These are phyloP conservation scores for Pseudogymnoascus sp. DNA, from an alignment of 2,329 filamentous ascomycete genomes.

Conservation along the genomic window DNA sequence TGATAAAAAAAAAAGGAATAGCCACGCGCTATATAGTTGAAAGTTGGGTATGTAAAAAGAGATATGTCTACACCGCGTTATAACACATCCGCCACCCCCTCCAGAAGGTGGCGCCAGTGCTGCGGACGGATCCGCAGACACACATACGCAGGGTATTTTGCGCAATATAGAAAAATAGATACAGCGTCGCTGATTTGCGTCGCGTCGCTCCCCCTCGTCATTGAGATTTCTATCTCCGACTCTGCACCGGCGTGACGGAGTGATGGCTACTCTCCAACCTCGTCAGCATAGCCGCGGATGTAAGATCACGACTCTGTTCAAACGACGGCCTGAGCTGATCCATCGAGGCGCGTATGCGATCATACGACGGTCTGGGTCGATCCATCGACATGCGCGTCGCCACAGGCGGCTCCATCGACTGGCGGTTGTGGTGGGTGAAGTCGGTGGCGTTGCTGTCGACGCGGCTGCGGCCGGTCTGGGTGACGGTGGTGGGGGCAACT, in stretches of 20 bases:
- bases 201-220: background rate
- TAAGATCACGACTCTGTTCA: constrained; percentile 84
- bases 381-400: constrained; percentile 50
- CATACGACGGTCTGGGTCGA: constrained; percentile 72
- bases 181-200: background rate
- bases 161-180: background rate
- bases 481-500: constrained; percentile 66
- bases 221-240: constrained; percentile 13
- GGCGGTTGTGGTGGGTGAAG: constrained; percentile 58
- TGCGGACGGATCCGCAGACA: background rate
- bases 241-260: constrained; percentile 19
- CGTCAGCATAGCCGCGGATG: constrained; percentile 75
- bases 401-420: constrained; percentile 46
- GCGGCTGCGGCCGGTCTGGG: constrained; percentile 72
- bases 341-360: constrained; percentile 78
- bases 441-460: constrained; percentile 93
- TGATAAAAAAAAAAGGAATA: background rate
- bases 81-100: background rate
- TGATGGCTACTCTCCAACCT: constrained; percentile 67
- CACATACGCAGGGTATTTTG: background rate
- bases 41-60: constrained; percentile 1
- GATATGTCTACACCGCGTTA: constrained; percentile 2
- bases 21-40: background rate
- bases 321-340: constrained; percentile 80
- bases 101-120: background rate